These are phyloP conservation scores for Chaetomium cochliodes DNA, from an alignment of 495 filamentous ascomycete genomes.

Conservation along the genomic window DNA sequence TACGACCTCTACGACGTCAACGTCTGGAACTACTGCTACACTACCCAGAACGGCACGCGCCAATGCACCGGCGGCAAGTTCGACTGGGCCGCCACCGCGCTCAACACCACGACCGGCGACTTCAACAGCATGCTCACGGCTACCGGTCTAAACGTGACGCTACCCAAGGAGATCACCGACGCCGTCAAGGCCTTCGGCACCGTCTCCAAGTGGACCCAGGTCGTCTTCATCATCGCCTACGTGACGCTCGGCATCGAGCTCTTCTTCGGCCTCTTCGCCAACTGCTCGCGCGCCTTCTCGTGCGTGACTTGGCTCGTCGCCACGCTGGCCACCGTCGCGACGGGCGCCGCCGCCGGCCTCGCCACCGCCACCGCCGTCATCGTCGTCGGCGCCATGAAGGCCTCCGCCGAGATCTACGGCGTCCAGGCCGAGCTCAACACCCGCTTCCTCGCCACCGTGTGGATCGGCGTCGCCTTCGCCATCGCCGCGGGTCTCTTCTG, in stretches of 20 bases:
- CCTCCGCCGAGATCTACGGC: constrained; percentile 62
- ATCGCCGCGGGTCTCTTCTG: constrained; percentile 77
- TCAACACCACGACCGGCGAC: constrained; percentile 57
- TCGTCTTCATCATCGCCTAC: constrained; percentile 69
- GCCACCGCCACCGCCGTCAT: constrained; percentile 60
- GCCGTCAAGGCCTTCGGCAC: constrained; percentile 67
- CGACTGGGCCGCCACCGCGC: constrained; percentile 67
- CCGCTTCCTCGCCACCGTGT: constrained; percentile 66
- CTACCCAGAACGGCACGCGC: constrained; percentile 45
- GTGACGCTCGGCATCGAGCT: constrained; percentile 71
- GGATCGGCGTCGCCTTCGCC: constrained; percentile 78
- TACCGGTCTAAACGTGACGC: constrained; percentile 44
- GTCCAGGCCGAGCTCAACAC: constrained; percentile 62
- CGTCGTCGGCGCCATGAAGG: constrained; percentile 67
- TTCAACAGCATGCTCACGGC: constrained; percentile 43
- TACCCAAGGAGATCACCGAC: constrained; percentile 63
- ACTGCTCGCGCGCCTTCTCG: constrained; percentile 48
- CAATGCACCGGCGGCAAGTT: constrained; percentile 64
- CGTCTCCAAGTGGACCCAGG: constrained; percentile 77
- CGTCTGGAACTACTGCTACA: constrained; percentile 84
- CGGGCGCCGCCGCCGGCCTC: constrained; percentile 58
- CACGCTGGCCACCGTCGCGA: constrained; percentile 58
- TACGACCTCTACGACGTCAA: constrained; percentile 76
- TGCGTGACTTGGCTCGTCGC: constrained; percentile 52
- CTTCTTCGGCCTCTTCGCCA: constrained; percentile 73